Evolutionary conservation across 2,329 filamentous ascomycete species (phyloP), one percentile per base, ranked within the genome.

Genomic region (Paecilomyces dactylethromorphus): DNA sequence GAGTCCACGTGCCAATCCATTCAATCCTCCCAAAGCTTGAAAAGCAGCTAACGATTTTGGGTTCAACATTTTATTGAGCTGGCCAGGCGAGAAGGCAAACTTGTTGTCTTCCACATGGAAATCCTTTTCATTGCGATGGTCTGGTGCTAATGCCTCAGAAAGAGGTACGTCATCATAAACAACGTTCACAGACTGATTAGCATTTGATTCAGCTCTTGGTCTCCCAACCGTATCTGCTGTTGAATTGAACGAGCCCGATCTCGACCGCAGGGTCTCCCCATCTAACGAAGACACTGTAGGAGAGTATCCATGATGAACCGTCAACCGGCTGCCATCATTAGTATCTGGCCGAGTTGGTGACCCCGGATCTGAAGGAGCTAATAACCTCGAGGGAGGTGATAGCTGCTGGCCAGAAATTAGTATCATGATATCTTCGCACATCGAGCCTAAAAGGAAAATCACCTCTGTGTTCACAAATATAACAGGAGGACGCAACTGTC

Each of bases 41-140:
- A 93, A 96, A 0, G 92, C 92, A 12, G 87, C 80, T 59, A 96
- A 76, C 61, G 86, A 95, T 78, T 96, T 96, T 3, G 92, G 92
- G 70, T 95, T 94, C 83, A 80, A 70, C 35, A 49, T 56, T 35
- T 50, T 50, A 29, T 50, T 50, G 15, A 56, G 24, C 13, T 56
- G 45, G 12, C 33, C 39, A 0, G 74, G 74, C 1, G 87, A 85
- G 70, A 91, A 96, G 15, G 91, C 92, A 68, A 96, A 96, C 0
- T 88, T 88, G 71, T 94, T 96, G 71, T 91, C 81, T 5, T 87
- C 82, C 11, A 93, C 86, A 13, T 84, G 67, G 66, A 95, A 96
- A 62, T 93, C 90, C 18, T 77, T 80, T 70, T 92, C 89, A 56
- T 87, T 89, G 6, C 90, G 89, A 39, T 85, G 82, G 69, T 95